These are phyloP conservation scores for Adansonia rubrostipa DNA, from an alignment of 441 rosid genomes.

Conservation along the genomic window DNA sequence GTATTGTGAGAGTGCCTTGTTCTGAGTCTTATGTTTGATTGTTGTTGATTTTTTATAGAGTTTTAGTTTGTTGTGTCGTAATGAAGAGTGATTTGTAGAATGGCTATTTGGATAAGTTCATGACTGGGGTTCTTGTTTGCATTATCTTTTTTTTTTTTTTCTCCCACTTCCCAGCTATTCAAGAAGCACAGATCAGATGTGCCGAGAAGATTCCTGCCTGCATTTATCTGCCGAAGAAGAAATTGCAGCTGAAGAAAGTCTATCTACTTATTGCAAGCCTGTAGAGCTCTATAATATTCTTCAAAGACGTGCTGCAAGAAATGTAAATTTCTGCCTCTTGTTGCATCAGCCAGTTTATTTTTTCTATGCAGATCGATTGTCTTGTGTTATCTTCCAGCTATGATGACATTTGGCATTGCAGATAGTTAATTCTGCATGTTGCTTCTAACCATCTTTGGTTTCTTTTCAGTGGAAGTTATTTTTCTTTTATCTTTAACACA, in stretches of 20 bases:
- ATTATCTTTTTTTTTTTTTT: background rate
- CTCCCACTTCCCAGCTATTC: conserved; percentile 48
- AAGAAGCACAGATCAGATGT: conserved; percentile 89
- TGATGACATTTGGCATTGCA: background rate
- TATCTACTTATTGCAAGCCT: conserved; percentile 86
- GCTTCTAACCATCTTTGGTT: conserved; percentile 11
- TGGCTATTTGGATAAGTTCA: background rate
- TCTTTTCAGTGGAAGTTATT: conserved; percentile 12
- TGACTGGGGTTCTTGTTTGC: background rate
- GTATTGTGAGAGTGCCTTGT: background rate
- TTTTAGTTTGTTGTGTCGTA: background rate
- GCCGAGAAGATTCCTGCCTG: conserved; percentile 78
- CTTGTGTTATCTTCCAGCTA: background rate
- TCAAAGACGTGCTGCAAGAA: conserved; percentile 76
- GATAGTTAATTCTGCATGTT: conserved; percentile 5
- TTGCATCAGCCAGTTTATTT: background rate
- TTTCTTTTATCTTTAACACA: background rate
- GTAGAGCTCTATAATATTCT: conserved; percentile 96
- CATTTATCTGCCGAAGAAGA: conserved; percentile 88
- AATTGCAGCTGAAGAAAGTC: conserved; percentile 89
- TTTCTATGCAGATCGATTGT: background rate
- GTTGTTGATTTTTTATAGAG: background rate
- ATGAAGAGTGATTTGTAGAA: background rate
- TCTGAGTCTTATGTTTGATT: background rate
- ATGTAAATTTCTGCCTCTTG: conserved; percentile 45